Evolutionary conservation across 2,329 filamentous ascomycete genomes (phyloP).

Genomic region (Verticillium nonalfalfae): DNA sequence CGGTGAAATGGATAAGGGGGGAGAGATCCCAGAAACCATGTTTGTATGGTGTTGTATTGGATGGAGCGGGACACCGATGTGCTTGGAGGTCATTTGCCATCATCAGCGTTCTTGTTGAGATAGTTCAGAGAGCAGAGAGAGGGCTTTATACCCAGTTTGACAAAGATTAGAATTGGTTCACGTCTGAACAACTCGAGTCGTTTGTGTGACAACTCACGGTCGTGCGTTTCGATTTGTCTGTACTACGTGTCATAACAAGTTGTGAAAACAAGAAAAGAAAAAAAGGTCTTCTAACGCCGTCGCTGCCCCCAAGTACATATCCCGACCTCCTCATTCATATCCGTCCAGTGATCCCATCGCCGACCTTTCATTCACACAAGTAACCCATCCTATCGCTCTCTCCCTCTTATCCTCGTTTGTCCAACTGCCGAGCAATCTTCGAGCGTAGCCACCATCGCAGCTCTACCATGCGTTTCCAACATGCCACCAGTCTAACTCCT

Average conservation of each 20-base stretch:
- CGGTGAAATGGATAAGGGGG: neutral
- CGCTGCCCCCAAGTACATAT: neutral
- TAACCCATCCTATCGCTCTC: neutral
- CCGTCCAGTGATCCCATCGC: neutral
- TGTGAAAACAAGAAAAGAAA: neutral
- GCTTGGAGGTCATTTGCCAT: neutral
- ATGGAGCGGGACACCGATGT: neutral
- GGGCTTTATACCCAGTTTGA: neutral
- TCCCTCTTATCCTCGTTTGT: neutral
- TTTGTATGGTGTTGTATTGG: too few species aligned
- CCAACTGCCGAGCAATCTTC: neutral
- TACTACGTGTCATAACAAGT: neutral
- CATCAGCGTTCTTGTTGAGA: neutral
- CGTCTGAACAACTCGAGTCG: too few species aligned
- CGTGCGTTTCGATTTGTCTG: neutral
- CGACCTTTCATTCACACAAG: too few species aligned
- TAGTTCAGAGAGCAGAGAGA: neutral
- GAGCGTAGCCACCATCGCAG: neutral
- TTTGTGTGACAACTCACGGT: neutral
- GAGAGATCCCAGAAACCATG: neutral
- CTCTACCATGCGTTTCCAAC: neutral
- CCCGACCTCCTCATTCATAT: neutral
- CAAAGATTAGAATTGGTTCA: neutral
- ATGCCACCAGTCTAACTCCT: neutral
- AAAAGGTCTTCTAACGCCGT: neutral